These are phyloP conservation scores for Beauveria asiatica DNA, from an alignment of 2,329 filamentous ascomycete genomes.

Conservation along the genomic window DNA sequence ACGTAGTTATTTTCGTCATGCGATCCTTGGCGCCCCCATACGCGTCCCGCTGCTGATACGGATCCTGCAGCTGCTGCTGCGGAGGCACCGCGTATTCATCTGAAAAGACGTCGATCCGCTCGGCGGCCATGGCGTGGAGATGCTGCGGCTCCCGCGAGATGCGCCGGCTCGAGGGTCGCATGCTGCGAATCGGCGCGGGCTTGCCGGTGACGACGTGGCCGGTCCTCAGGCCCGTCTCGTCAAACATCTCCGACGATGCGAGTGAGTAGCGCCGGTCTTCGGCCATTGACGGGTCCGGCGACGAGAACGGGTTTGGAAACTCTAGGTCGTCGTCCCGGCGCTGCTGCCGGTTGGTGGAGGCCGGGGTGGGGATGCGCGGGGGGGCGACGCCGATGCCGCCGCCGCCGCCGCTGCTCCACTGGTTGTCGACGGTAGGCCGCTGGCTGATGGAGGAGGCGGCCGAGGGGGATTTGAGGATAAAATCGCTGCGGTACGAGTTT, in stretches of 20 bases:
- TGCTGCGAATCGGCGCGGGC: conserved; percentile 10
- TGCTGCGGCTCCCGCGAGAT: conserved; percentile 6
- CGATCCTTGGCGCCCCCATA: conserved; percentile 4
- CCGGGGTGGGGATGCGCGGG: background rate
- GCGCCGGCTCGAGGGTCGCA: conserved; percentile 5
- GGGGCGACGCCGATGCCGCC: background rate
- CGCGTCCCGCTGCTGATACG: background rate
- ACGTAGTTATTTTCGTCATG: conserved; percentile 40
- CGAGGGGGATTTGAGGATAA: conserved; percentile 34
- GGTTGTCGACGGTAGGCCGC: conserved; percentile 12
- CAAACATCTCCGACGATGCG: background rate
- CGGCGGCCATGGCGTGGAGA: background rate
- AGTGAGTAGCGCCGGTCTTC: conserved; percentile 12
- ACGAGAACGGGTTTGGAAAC: conserved; percentile 28
- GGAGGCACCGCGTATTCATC: background rate
- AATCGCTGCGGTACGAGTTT: conserved; percentile 41
- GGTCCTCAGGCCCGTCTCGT: background rate
- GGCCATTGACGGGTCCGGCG: conserved; percentile 21
- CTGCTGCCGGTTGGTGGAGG: background rate
- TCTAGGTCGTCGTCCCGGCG: background rate
- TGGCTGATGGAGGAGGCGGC: conserved; percentile 12
- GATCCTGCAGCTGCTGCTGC: background rate
- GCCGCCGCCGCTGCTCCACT: conserved; percentile 12
- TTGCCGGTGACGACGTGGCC: conserved; percentile 11
- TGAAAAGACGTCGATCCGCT: conserved; percentile 4